Base-by-base conservation (phyloP, 2,329 filamentous ascomycete species). In the Aspergillus novoparasiticus region DNA sequence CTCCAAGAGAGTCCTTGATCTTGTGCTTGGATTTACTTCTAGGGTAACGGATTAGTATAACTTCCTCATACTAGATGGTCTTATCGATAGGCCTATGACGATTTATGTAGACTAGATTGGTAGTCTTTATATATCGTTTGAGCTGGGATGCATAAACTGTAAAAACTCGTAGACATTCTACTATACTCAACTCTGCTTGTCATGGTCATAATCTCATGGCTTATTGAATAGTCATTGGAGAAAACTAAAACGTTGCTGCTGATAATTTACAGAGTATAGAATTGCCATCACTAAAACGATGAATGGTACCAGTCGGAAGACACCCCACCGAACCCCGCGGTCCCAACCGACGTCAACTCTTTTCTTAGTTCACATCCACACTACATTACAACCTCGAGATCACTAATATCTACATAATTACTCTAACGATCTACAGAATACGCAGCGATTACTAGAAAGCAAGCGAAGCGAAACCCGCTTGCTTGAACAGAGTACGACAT, bases 271-370 rank as follows among this genome's bases (percentile, higher is more conserved):
- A 0, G 16, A 6, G 5, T 36, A 36, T 6, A 6, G 34, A 36
- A 21, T 43, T 46, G n/a, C 21, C 2, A 46, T 21, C n/a, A 43
- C 41, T 1, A 43, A 48, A 32, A 11, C 10, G 2, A 32, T 10
- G 23, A n/a, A 30, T 30, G 14, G 46, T n/a, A 30, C 8, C 26
- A 28, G 16, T 19, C 46, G 46, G 14, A 30, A 32, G 28, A n/a
- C 48, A n/a, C 48, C 48, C 48, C 48, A 51, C 48, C 48, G 28
- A 51, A 55, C 51, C 32, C 32, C 51, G 51, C 51, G 51, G 32
- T 26, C 36, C 34, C 51, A 54, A 36, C 51, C 51, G 51, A 55
- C 21, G 32, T 39, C n/a, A 55, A 55, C 51, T 55, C 48, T 21
- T 34, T 51, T 21, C 46, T 30, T 10, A 51, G 21, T 21, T 28